Base-by-base conservation (phyloP, 1,284 basidiomycete species). In the Cutaneotrichosporon sp. region DNA sequence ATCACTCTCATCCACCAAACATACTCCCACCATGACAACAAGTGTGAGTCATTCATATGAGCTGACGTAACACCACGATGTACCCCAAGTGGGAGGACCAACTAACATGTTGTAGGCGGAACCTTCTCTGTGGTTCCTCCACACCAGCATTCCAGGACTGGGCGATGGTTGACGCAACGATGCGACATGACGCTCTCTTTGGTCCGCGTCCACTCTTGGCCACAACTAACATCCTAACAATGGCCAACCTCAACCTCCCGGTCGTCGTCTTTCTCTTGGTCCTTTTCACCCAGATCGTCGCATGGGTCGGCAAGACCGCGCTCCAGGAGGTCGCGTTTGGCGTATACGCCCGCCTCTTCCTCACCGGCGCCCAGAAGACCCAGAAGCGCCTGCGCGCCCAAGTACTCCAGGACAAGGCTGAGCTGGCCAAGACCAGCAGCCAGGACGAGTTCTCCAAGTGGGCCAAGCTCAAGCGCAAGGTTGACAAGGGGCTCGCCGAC, bases 361-460 rank as follows among this genome's bases (percentile, higher is more conserved):
- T 88, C 72, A 80, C 83, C 29, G 76, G 82, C 10, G 80, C 84
- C 24, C 82, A 84, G 24, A 71, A 82, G 36, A 82, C 83, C 66
- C 89, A 92, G 74, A 83, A 83, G 29, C 77, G 82, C 57, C 86
- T 97, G 65, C 92, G 92, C 78, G 81, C 84, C 24, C 88, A 90
- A 64, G 86, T 97, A 25, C 82, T 95, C 45, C 77, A 82, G 33
- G 88, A 87, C 55, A 95, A 95, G 81, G 86, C 90, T 42, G 91
- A 97, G 76, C 85, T 99, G 10, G 80, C 89, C 62, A 87, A 88
- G 72, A 99, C 95, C 31, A 93, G 90, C 70, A 91, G 92, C 14
- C 95, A 99, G 77, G 95, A 98, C 75, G 90, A 99, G 76, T 99
- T 99, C 78, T 91, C 95, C 18, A 98, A 94, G 81, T 99, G 97